Evolutionary conservation across 2,329 filamentous ascomycete genomes (phyloP).

Genomic region (Trichophyton benhamiae): DNA sequence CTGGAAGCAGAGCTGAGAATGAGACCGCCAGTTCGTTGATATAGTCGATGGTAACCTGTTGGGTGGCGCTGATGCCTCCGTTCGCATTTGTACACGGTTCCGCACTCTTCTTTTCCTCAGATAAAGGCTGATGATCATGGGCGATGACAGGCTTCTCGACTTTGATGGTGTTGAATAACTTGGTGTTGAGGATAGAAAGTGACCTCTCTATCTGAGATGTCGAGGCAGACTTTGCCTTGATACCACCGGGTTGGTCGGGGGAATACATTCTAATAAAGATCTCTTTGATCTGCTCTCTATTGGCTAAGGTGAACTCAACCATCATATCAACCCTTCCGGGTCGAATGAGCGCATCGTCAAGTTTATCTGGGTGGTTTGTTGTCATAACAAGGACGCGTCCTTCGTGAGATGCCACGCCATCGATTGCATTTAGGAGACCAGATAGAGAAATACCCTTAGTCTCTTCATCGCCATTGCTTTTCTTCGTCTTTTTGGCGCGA

Average conservation of each 20-base stretch:
- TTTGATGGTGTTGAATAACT: not conserved
- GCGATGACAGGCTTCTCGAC: not conserved
- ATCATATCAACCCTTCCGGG: constrained; percentile 53
- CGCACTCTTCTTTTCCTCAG: not conserved
- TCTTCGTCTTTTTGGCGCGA: constrained; percentile 9
- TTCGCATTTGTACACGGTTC: not conserved
- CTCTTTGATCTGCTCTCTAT: constrained; percentile 17
- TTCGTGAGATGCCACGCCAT: constrained; percentile 58
- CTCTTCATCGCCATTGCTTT: constrained; percentile 1
- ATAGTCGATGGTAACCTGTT: not conserved
- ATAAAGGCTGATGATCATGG: not conserved
- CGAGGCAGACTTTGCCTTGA: not conserved
- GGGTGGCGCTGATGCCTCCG: not conserved
- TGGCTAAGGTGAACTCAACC: constrained; percentile 23
- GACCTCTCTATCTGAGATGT: not conserved
- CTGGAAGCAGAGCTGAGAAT: constrained; percentile 37
- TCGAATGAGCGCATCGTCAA: constrained; percentile 52
- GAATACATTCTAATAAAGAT: constrained; percentile 20
- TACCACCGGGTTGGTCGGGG: constrained; percentile 4
- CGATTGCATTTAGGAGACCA: constrained; percentile 56
- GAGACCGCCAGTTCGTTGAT: constrained; percentile 26
- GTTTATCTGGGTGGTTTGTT: constrained; percentile 52
- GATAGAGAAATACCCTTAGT: constrained; percentile 48
- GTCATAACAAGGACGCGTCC: constrained; percentile 64
- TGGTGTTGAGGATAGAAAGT: not conserved